Percentiles rank a stretch among this genome's conserved stretches.
These are phyloP conservation scores for Calonectria pseudoreteaudii DNA, from an alignment of 2,329 filamentous ascomycete genomes.

Conservation along the genomic window DNA sequence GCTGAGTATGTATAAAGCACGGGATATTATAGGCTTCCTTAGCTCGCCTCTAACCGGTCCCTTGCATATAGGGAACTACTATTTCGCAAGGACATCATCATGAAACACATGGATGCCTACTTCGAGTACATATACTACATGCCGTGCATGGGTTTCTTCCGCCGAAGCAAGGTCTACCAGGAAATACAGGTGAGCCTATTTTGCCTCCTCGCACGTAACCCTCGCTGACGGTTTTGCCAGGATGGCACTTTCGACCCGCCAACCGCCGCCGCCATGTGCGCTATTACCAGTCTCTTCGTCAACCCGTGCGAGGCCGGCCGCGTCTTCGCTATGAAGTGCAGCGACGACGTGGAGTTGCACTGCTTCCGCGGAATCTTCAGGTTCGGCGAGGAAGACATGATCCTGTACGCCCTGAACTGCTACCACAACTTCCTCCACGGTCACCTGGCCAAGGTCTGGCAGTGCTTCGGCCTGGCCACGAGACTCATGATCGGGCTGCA, in stretches of 20 bases:
- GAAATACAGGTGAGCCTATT: conserved; percentile 47
- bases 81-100: conserved; percentile 49
- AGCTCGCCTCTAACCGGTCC: conserved; percentile 3
- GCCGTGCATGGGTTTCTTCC: conserved; percentile 54
- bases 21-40: neutral
- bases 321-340: conserved; percentile 53
- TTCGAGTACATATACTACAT: conserved; percentile 53
- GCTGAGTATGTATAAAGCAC: conserved; percentile 44
- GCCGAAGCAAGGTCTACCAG: conserved; percentile 48
- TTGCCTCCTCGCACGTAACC: too few species aligned
- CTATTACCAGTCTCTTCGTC: conserved; percentile 52
- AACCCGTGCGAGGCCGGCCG: conserved; percentile 47
- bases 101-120: conserved; percentile 53
- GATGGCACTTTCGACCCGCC: conserved; percentile 50
- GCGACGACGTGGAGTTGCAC: conserved; percentile 53
- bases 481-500: conserved; percentile 54
- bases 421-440: conserved; percentile 52
- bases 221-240: conserved; percentile 23
- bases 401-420: conserved; percentile 51
- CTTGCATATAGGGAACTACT: conserved; percentile 46
- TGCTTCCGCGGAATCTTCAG: conserved; percentile 55
- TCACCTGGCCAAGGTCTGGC: conserved; percentile 54
- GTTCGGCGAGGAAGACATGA: conserved; percentile 49
- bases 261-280: conserved; percentile 53
- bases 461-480: conserved; percentile 51